Evolutionary conservation across 2,329 filamentous ascomycete species (phyloP), one percentile per base, ranked within the genome.

Genomic region (Penicillium sp.): DNA sequence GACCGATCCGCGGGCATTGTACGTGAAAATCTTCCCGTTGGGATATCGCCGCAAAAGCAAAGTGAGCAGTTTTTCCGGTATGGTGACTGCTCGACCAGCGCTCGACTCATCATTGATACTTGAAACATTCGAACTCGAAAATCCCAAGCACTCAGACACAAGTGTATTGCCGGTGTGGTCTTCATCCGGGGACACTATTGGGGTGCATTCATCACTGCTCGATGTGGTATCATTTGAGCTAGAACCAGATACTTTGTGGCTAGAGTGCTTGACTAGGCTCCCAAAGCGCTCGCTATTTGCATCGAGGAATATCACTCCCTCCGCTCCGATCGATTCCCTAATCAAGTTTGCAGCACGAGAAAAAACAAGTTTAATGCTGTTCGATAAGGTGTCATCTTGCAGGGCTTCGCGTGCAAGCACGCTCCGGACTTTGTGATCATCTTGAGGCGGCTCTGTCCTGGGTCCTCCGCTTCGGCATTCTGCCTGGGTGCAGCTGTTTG

Each of bases 291-390:
- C 27, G 27, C 27, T 31, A 56, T 64, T 43, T 1, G 69, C 62
- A 59, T 69, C 61, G 16, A 77, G 66, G 9, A 77, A 75, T 1
- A 74, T 70, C 2, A 69, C 66, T 0, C 79, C 79, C 16, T 78
- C 76, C 0, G 77, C 71, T 14, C 78, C 75, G 4, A 82, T 67
- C 0, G 78, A 75, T 33, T 80, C 70, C 1, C 76, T 66, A 7
- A 83, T 71, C 2, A 82, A 70, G 22, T 75, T 75, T 13, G 80
- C 77, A 10, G 81, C 81, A 22, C 77, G 79, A 0, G 75, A 75
- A 50, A 81, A 80, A 2, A 81, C 64, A 5, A 67, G 54, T 43
- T 65, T 63, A 3, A 68, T 65, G 5, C 60, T 60, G 2, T 50
- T 52, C 0, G 60, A 55, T 2, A 59, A 39, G 7, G 41, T 40